A percentile compares a stretch with the other conserved stretches of the same genome.
Conservation (phyloP, 108 stramenopile species). For the Cylindrotheca fusiformis region DNA sequence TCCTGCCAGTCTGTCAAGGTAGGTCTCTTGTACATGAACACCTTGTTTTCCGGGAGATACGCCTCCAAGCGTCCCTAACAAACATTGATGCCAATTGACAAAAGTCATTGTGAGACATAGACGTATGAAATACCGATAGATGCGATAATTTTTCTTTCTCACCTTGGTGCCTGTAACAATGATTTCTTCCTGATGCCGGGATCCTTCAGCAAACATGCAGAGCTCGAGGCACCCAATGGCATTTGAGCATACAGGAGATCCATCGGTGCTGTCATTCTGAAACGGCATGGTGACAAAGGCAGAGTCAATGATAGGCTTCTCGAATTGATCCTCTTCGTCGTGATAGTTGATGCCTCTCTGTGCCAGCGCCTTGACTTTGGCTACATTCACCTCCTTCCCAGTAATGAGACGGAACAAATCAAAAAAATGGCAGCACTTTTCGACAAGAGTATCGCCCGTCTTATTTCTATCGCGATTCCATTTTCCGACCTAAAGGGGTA, state of each 20-base stretch:
- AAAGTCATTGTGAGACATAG: background rate
- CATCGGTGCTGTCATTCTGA: slow-evolving; percentile 2
- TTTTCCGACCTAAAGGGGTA: slow-evolving; percentile 48
- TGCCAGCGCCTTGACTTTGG: slow-evolving; percentile 36
- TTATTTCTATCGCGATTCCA: slow-evolving; percentile 80
- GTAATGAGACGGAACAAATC: slow-evolving; percentile 84
- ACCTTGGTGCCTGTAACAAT: slow-evolving; percentile 83
- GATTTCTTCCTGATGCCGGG: slow-evolving; percentile 85
- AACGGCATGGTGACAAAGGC: slow-evolving; percentile 81
- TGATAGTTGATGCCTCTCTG: slow-evolving; percentile 70
- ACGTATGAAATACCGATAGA: background rate
- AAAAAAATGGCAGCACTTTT: slow-evolving; percentile 89
- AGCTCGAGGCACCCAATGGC: slow-evolving; percentile 76
- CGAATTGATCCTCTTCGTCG: slow-evolving; percentile 50
- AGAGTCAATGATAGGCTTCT: slow-evolving; percentile 74
- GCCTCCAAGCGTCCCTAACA: slow-evolving; percentile 72
- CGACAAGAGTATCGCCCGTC: slow-evolving; percentile 77
- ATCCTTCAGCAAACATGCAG: slow-evolving; percentile 84
- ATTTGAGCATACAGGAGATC: slow-evolving; percentile 12
- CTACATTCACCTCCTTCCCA: slow-evolving; percentile 55
- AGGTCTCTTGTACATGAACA: slow-evolving; percentile 68
- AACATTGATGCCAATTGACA: too few relatives aligned
- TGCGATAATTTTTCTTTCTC: slow-evolving; percentile 2
- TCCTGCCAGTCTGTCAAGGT: slow-evolving; percentile 54
- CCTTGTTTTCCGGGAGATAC: slow-evolving; percentile 85